Evolutionary conservation across 2,329 filamentous ascomycete species (phyloP).

Genomic region (Aspergillus awamori): DNA sequence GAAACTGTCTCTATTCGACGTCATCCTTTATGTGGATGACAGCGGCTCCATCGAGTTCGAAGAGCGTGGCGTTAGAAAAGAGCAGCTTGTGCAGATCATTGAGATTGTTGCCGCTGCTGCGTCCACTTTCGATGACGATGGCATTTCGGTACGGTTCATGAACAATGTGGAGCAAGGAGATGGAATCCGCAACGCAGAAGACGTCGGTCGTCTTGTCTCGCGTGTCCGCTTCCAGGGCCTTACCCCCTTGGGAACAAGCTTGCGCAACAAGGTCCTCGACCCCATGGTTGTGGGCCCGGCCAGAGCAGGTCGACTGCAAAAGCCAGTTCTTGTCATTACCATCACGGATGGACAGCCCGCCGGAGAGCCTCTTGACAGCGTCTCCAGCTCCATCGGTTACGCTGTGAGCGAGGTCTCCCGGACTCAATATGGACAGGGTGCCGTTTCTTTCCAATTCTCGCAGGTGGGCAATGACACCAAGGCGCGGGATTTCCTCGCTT

Average conservation of each 20-base stretch:
- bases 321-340: conserved; percentile 67
- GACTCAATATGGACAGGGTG: conserved; percentile 58
- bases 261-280: conserved; percentile 66
- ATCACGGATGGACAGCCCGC: conserved; percentile 69
- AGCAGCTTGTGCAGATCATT: conserved; percentile 67
- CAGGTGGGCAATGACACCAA: conserved; percentile 69
- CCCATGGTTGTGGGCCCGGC: conserved; percentile 60
- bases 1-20: conserved; percentile 64
- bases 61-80: conserved; percentile 67
- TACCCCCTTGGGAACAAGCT: conserved; percentile 66
- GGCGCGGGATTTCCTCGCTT: conserved; percentile 64
- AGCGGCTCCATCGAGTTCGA: conserved; percentile 71
- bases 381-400: conserved; percentile 61
- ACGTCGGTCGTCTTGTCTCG: conserved; percentile 61
- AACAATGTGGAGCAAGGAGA: conserved; percentile 60
- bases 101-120: conserved; percentile 65
- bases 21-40: conserved; percentile 68
- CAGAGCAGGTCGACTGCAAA: conserved; percentile 57
- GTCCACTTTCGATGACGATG: conserved; percentile 70
- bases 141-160: conserved; percentile 71
- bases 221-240: conserved; percentile 66
- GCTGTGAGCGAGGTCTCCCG: conserved; percentile 55
- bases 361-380: conserved; percentile 60
- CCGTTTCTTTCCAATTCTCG: conserved; percentile 69
- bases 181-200: conserved; percentile 58